Evolutionary conservation across 2,329 filamentous ascomycete species (phyloP).

Genomic region (Emergomyces orientalis): DNA sequence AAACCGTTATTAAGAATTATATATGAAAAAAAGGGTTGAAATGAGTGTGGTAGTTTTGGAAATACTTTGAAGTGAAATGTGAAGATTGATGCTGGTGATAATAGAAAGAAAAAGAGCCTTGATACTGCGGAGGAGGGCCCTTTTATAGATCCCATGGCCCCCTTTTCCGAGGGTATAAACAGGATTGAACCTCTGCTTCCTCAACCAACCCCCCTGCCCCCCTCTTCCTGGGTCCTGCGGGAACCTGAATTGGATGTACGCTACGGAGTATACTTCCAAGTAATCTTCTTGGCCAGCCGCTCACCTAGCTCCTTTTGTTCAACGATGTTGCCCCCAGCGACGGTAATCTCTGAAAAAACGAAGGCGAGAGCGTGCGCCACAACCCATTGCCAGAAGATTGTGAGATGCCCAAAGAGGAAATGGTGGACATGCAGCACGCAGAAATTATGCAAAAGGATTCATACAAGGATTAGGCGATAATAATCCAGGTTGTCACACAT

Average conservation of each 20-base stretch:
- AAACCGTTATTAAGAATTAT: slow-evolving; percentile 14
- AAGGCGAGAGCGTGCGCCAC: slow-evolving; percentile 1
- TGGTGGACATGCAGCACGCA: slow-evolving; percentile 2
- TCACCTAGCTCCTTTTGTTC: not conserved
- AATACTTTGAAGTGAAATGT: not conserved
- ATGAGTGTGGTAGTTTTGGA: slow-evolving; percentile 9
- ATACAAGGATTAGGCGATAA: not conserved
- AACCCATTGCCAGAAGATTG: not conserved
- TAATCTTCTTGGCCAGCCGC: not conserved
- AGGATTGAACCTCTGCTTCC: not conserved
- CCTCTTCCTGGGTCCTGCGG: not conserved
- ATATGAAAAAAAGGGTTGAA: slow-evolving; percentile 7
- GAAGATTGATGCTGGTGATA: slow-evolving; percentile 15
- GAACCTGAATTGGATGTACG: not conserved
- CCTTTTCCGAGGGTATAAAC: not conserved
- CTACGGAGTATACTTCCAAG: not conserved
- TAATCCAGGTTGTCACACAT: not conserved
- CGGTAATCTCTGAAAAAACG: not conserved
- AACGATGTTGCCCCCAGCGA: not conserved
- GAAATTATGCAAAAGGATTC: not conserved
- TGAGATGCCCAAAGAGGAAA: not conserved
- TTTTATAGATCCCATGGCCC: slow-evolving; percentile 13
- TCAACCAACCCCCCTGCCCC: not conserved
- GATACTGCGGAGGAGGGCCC: not conserved
- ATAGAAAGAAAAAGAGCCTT: slow-evolving; percentile 4